Percentiles rank a stretch among this genome's conserved stretches.
These are phyloP conservation scores for Furcasterigmium sp. DNA, from an alignment of 2,329 filamentous ascomycete species.

Conservation along the genomic window DNA sequence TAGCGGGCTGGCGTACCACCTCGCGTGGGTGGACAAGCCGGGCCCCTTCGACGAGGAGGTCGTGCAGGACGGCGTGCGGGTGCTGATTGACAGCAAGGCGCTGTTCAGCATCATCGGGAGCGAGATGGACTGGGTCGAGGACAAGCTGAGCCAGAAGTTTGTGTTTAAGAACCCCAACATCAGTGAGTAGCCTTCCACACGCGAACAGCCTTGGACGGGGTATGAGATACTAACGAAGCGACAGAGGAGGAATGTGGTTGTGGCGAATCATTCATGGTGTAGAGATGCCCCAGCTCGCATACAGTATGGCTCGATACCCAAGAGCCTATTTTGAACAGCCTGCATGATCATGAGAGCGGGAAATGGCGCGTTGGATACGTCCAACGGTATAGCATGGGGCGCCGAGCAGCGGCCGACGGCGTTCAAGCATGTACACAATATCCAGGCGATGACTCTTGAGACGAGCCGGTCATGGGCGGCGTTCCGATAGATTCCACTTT, in stretches of 20 bases:
- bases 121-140: conserved; percentile 98
- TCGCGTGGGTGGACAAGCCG: conserved; percentile 92
- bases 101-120: conserved; percentile 97
- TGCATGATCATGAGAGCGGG: too few relatives aligned
- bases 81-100: conserved; percentile 94
- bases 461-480: background rate
- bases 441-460: too few relatives aligned
- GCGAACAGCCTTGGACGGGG: too few relatives aligned
- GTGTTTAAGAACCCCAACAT: conserved; percentile 97
- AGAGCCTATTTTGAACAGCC: too few relatives aligned
- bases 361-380: too few relatives aligned
- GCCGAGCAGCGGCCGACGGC: too few relatives aligned
- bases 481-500: too few relatives aligned
- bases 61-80: conserved; percentile 92
- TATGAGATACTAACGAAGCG: conserved; percentile 20
- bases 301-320: too few relatives aligned
- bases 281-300: too few relatives aligned
- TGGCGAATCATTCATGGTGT: conserved; percentile 92
- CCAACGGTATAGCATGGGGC: too few relatives aligned
- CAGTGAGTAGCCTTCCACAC: conserved; percentile 65
- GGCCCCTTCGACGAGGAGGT: conserved; percentile 86
- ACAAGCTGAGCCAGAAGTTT: conserved; percentile 87
- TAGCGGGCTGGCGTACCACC: conserved; percentile 85
- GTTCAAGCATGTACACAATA: too few relatives aligned
- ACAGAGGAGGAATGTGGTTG: conserved; percentile 93